Evolutionary conservation across 2,329 filamentous ascomycete genomes (phyloP), one percentile per base, ranked within the genome.

Genomic region (Aspergillus viridinutans): DNA sequence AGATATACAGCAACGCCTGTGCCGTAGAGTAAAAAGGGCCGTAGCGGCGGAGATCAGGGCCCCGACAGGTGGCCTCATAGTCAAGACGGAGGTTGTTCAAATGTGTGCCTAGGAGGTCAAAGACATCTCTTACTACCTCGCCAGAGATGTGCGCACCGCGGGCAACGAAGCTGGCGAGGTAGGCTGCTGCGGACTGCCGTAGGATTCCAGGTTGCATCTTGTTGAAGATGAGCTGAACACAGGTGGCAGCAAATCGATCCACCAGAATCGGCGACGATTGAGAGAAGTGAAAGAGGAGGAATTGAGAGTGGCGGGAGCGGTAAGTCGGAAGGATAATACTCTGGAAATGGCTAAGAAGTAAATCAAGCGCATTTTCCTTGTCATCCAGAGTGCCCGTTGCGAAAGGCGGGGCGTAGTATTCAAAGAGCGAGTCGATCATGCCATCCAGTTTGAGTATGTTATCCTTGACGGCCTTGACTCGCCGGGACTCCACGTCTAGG

Each of bases 251-350:
- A 68, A 97, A 97, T 50, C 87, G 84, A 67, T 94, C 90, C 57
- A 90, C 88, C 50, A 96, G 84, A 48, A 84, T 82, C 29, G 89
- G 86, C 8, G 90, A 90, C 57, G 84, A 84, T 73, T 99, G 93
- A 17, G 90, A 90, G 71, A 96, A 97, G 75, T 97, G 93, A 75
- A 99, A 99, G 52, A 97, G 83, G 50, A 99, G 84, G 67, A 97
- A 99, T 68, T 99, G 94, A 0, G 92, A 92, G 72, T 97, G 93
- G 35, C 94, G 87, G 25, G 92, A 96, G 64, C 91, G 90, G 71
- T 94, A 92, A 14, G 92, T 95, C 3, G 92, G 92, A 29, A 99
- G 82, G 58, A 99, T 91, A 67, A 92, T 90, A 69, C 85, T 89
- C 59, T 88, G 85, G 69, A 99, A 99, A 70, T 96, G 92, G 50